Evolutionary conservation across 2,329 filamentous ascomycete genomes (phyloP).

Genomic region (Clonostachys chloroleuca): DNA sequence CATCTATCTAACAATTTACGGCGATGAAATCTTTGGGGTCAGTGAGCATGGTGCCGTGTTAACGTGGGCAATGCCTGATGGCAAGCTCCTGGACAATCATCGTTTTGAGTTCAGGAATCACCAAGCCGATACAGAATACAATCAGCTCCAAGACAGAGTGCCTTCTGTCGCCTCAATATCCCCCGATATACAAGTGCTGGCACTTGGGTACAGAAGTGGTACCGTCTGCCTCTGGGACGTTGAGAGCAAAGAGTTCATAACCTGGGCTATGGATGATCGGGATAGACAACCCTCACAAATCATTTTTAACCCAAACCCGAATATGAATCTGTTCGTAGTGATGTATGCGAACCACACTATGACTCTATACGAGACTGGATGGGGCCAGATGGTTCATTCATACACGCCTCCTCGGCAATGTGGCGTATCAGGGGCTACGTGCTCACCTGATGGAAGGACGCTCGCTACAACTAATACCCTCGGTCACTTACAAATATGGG

Average conservation of each 20-base stretch:
- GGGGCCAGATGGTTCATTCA: constrained; percentile 4
- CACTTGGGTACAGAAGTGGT: constrained; percentile 9
- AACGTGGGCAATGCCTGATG: constrained; percentile 8
- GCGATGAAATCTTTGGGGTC: constrained; percentile 2
- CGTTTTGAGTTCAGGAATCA: constrained; percentile 3
- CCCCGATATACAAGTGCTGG: constrained; percentile 1
- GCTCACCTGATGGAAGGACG: constrained; percentile 10
- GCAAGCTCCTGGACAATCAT: constrained; percentile 7
- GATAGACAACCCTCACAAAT: constrained; percentile 5
- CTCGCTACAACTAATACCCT: constrained; percentile 8
- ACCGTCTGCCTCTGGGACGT: constrained; percentile 12
- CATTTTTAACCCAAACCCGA: constrained; percentile 13
- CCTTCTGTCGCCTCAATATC: background rate
- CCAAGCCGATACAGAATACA: constrained; percentile 2
- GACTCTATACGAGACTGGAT: constrained; percentile 10
- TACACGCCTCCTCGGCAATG: background rate
- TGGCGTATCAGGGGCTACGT: constrained; percentile 5
- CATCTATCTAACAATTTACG: too few relatives aligned
- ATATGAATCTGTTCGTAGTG: constrained; percentile 10
- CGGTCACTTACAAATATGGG: constrained; percentile 11
- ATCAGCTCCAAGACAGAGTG: background rate
- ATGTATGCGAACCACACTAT: constrained; percentile 9
- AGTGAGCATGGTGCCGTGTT: constrained; percentile 6
- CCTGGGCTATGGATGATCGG: constrained; percentile 10
- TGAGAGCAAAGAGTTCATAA: constrained; percentile 6